Evolutionary conservation across 352 stramenopile species (phyloP).

Genomic region (Phytophthora ramorum): DNA sequence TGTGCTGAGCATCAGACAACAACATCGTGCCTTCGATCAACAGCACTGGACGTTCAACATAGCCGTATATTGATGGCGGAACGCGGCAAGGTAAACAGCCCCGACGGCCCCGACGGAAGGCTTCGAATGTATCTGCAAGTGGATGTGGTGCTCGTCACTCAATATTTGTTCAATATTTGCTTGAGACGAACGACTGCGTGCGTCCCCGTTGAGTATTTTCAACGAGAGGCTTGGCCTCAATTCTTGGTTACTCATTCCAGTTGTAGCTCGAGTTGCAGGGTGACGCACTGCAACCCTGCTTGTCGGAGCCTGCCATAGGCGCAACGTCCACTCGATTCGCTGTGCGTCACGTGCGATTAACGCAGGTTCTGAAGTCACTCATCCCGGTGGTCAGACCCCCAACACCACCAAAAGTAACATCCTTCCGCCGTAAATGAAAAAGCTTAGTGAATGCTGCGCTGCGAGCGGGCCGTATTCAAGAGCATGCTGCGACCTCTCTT

Average conservation of each 20-base stretch:
- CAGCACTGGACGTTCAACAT: no score
- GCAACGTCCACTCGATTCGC: constrained; percentile 12
- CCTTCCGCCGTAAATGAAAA: background rate
- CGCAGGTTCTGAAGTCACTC: constrained; percentile 16
- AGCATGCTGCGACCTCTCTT: background rate
- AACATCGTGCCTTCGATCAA: no score
- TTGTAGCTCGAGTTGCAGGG: background rate
- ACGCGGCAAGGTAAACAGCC: no score
- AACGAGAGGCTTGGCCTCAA: background rate
- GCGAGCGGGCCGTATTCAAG: background rate
- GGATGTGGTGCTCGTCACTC: no score
- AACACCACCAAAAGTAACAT: background rate
- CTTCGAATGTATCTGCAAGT: no score
- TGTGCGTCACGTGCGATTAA: constrained; percentile 20
- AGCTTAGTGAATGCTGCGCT: background rate
- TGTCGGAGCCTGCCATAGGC: constrained; percentile 16
- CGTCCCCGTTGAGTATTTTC: no score
- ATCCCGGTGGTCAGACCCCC: constrained; percentile 19
- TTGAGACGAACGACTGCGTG: no score
- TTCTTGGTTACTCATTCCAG: background rate
- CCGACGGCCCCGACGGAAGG: no score
- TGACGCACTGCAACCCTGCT: constrained; percentile 13
- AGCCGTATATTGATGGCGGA: no score
- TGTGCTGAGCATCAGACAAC: no score
- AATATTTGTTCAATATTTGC: no score